A percentile compares a stretch with the other conserved stretches of the same genome.
These are phyloP conservation scores for Onygenales sp. DNA, from an alignment of 2,329 filamentous ascomycete species.

Conservation along the genomic window DNA sequence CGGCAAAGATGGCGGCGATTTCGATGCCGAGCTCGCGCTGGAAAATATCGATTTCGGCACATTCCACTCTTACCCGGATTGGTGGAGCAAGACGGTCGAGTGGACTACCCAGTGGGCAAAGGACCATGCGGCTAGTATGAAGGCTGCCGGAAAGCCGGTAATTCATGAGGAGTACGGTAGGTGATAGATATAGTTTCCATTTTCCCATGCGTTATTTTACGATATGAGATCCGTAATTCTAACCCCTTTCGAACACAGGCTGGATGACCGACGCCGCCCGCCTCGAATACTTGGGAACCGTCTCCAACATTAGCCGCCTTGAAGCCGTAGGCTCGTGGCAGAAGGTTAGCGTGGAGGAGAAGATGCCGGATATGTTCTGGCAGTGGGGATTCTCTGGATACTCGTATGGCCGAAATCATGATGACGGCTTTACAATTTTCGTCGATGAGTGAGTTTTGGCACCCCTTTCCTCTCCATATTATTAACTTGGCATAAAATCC, in stretches of 20 bases:
- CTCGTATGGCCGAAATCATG: slow-evolving; percentile 45
- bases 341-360: slow-evolving; percentile 37
- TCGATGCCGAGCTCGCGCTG: slow-evolving; percentile 41
- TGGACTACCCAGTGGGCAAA: slow-evolving; percentile 48
- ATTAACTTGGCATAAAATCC: not conserved
- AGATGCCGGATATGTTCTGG: slow-evolving; percentile 48
- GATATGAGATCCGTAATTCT: not conserved
- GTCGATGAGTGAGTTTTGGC: slow-evolving; percentile 32
- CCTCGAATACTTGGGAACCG: slow-evolving; percentile 36
- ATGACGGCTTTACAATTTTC: slow-evolving; percentile 50
- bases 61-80: slow-evolving; percentile 49
- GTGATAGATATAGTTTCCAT: not conserved
- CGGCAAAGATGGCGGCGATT: slow-evolving; percentile 43
- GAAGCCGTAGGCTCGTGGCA: slow-evolving; percentile 44
- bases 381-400: slow-evolving; percentile 44
- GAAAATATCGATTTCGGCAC: slow-evolving; percentile 45
- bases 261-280: slow-evolving; percentile 44
- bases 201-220: not conserved
- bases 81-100: slow-evolving; percentile 43
- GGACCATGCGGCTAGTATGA: slow-evolving; percentile 40
- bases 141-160: slow-evolving; percentile 41
- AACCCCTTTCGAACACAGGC: slow-evolving; percentile 11
- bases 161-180: slow-evolving; percentile 45
- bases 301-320: slow-evolving; percentile 34
- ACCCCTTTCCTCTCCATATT: not conserved